These are phyloP conservation scores for Lactarius quietus DNA, from an alignment of 768 basidiomycete species.

Conservation along the genomic window DNA sequence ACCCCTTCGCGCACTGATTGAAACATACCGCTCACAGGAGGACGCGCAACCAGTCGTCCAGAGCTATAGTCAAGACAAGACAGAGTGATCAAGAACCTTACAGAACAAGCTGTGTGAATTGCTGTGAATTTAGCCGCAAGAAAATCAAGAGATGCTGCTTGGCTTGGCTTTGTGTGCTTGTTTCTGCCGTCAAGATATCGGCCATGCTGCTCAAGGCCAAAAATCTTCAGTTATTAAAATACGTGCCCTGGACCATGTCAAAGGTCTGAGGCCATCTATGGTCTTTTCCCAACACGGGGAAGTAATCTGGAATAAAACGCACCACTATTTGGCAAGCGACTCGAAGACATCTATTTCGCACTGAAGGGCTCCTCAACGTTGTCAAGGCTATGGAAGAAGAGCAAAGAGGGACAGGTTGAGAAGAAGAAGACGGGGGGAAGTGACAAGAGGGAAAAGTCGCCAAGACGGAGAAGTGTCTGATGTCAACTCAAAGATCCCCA, in stretches of 20 bases:
- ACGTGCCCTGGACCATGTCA: constrained; percentile 4
- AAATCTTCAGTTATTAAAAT: constrained; percentile 13
- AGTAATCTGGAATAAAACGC: constrained; percentile 4
- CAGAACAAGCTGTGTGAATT: constrained; percentile 15
- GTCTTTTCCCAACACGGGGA: constrained; percentile 13
- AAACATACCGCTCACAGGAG: constrained; percentile 14
- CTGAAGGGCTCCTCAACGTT: constrained; percentile 11
- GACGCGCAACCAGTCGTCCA: constrained; percentile 11
- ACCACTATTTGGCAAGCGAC: constrained; percentile 12
- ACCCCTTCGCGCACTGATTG: background rate
- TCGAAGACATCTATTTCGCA: background rate
- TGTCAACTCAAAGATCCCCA: background rate
- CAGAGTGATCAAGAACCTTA: constrained; percentile 24
- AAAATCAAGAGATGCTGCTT: constrained; percentile 8
- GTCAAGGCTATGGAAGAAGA: background rate
- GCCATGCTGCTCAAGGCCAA: constrained; percentile 7
- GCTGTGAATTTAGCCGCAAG: constrained; percentile 17
- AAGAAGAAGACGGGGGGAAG: background rate
- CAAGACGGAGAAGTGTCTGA: background rate
- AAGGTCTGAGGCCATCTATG: background rate
- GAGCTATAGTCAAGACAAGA: constrained; percentile 19
- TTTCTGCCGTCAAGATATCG: constrained; percentile 13
- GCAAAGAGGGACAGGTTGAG: background rate
- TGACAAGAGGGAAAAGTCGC: constrained; percentile 2
- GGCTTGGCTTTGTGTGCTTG: constrained; percentile 21